phyloP scores from a whole-genome alignment of 371 early-diverging fungal genomes.

The Batkoa obscura region DNA sequence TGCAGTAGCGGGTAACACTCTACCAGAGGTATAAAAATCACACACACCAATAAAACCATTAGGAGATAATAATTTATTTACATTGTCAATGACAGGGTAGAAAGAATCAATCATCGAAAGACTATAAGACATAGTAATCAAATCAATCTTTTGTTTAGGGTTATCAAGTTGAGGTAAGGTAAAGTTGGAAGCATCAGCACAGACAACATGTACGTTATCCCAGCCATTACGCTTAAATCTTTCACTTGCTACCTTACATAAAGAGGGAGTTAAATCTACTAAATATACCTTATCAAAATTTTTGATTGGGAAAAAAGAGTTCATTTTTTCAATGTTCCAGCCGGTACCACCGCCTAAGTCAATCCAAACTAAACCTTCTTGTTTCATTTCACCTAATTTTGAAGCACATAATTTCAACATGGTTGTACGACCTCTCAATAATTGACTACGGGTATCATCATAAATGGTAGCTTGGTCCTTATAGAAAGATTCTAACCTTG shows the following conservation, averaged over 20 bases:
- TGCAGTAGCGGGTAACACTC: constrained; percentile 17
- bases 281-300: constrained; percentile 57
- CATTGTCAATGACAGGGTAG: constrained; percentile 47
- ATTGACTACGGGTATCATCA: constrained; percentile 32
- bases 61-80: constrained; percentile 34
- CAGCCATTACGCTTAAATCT: constrained; percentile 53
- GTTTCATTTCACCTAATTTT: constrained; percentile 31
- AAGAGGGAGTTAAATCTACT: constrained; percentile 66
- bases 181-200: constrained; percentile 56
- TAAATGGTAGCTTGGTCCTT: constrained; percentile 50
- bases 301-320: constrained; percentile 41
- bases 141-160: constrained; percentile 36
- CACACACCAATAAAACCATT: constrained; percentile 56
- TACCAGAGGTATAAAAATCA: constrained; percentile 48
- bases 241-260: constrained; percentile 57
- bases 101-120: constrained; percentile 68
- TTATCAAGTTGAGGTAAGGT: constrained; percentile 29
- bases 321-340: constrained; percentile 74
- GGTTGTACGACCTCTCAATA: constrained; percentile 55
- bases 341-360: constrained; percentile 78
- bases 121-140: constrained; percentile 71
- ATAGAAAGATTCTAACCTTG: constrained; percentile 51
- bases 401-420: constrained; percentile 66
- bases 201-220: constrained; percentile 58
- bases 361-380: constrained; percentile 33